Base-by-base conservation (phyloP, 2,329 filamentous ascomycete genomes). In the Diaporthe sp. region DNA sequence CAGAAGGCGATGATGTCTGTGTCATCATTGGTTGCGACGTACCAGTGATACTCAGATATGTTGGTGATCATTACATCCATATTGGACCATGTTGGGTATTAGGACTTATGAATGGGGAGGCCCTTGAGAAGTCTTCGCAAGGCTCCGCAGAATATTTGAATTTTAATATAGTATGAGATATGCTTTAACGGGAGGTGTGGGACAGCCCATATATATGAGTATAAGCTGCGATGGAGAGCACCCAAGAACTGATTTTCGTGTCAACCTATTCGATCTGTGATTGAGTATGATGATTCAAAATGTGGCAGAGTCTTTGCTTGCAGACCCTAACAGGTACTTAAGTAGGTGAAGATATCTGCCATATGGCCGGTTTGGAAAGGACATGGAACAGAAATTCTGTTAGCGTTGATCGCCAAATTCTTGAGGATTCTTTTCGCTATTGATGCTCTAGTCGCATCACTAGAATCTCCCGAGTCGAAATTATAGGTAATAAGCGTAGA, bases 61-160 rank as follows among this genome's bases (percentile, higher is more conserved):
- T 68, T 17, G 63, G 15, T 25, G 47, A 51, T 37, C 63, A 68
- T 31, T 51, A 51, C 13, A 53, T 68, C 31, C 63, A 68, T 22
- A 39, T 68, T 39, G 63, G 63, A 7, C 63, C 63, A 22, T 68
- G 63, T 17, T 68, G 63, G 63, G 63, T 53, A 5, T 68, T 68
- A 13, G 63, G 63, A 25, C 13, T 68, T 4, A 68, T 68, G 63
- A 51, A 53, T 25, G 63, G 63, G 13, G 63, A 68, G 22, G 63
- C 44, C 10, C 31, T 68, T 17, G 44, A 39, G 1, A 53, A 68
- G 44, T 47, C 3, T 37, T 34, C 31, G 28, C 13, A 17, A 2
- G 22, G 47, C 34, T 12, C 12, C 4, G 22, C 28, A 2, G 13
- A 25, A 17, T 20, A 53, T 12, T 34, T 28, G 22, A 12, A 15